Conservation (phyloP, 1,139 yeast genomes). For the Yamadazyma membranifaciens region DNA sequence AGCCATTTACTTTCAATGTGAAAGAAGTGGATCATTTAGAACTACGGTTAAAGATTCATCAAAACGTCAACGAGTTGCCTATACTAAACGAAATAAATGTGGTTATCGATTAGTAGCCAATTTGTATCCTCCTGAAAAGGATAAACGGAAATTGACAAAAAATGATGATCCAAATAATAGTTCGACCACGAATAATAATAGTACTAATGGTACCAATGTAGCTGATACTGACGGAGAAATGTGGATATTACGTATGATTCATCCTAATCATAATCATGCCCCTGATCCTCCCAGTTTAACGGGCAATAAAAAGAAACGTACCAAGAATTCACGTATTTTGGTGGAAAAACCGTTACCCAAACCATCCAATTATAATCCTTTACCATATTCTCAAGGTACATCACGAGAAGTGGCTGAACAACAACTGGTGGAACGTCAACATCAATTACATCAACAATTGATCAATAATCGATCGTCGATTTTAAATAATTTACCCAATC, state of each 20-base stretch:
- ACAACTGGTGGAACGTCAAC: constrained; percentile 9
- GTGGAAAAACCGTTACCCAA: constrained; percentile 49
- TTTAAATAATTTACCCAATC: not conserved
- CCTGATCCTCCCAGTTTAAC: constrained; percentile 40
- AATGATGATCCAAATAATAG: constrained; percentile 13
- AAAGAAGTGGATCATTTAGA: constrained; percentile 46
- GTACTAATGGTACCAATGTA: constrained; percentile 22
- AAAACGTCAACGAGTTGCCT: constrained; percentile 51
- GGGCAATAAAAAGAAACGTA: constrained; percentile 36
- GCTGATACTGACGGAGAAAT: constrained; percentile 28
- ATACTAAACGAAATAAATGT: constrained; percentile 50
- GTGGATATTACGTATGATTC: constrained; percentile 52
- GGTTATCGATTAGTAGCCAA: constrained; percentile 50
- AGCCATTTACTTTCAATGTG: constrained; percentile 53
- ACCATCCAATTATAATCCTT: constrained; percentile 13
- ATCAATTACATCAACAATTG: constrained; percentile 8
- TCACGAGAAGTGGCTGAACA: constrained; percentile 9
- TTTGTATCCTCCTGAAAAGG: constrained; percentile 45
- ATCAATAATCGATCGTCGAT: not conserved
- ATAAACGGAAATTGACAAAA: constrained; percentile 15
- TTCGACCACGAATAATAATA: constrained; percentile 9
- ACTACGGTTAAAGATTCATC: constrained; percentile 49
- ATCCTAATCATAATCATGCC: constrained; percentile 47
- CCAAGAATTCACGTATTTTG: constrained; percentile 40
- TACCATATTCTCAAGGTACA: constrained; percentile 10